These are phyloP conservation scores for Trichoderma sp. DNA, from an alignment of 2,329 filamentous ascomycete genomes.

Conservation along the genomic window DNA sequence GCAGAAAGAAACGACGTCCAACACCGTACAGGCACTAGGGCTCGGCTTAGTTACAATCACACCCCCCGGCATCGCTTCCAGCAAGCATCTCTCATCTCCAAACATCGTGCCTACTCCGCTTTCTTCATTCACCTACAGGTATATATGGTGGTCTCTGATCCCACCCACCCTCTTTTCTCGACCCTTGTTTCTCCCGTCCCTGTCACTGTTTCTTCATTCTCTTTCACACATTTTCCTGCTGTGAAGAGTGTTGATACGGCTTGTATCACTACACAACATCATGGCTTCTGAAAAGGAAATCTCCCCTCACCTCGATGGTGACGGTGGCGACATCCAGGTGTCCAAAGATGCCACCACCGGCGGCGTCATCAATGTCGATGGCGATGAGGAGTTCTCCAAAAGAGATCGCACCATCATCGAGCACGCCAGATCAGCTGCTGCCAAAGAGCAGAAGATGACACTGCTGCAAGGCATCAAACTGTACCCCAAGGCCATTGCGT, in stretches of 20 bases:
- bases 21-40: not conserved
- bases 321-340: constrained; percentile 1
- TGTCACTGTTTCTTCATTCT: not conserved
- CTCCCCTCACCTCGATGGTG: not conserved
- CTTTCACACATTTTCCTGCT: not conserved
- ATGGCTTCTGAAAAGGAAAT: constrained; percentile 20
- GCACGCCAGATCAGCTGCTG: constrained; percentile 48
- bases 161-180: not conserved
- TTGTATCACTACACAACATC: not conserved
- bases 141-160: constrained; percentile 13
- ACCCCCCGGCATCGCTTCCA: constrained; percentile 13
- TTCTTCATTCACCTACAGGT: not conserved
- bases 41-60: constrained; percentile 19
- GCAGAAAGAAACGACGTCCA: not conserved
- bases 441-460: constrained; percentile 69
- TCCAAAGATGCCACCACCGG: constrained; percentile 11
- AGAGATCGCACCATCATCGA: constrained; percentile 38
- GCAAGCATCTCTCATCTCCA: constrained; percentile 10
- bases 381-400: constrained; percentile 30
- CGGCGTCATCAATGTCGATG: constrained; percentile 1
- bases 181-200: not conserved
- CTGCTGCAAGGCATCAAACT: constrained; percentile 74
- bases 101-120: not conserved
- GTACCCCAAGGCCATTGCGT: constrained; percentile 84
- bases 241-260: constrained; percentile 2